phyloP scores from a whole-genome alignment of 2,329 filamentous ascomycete species.

The Boeremia exigua region DNA sequence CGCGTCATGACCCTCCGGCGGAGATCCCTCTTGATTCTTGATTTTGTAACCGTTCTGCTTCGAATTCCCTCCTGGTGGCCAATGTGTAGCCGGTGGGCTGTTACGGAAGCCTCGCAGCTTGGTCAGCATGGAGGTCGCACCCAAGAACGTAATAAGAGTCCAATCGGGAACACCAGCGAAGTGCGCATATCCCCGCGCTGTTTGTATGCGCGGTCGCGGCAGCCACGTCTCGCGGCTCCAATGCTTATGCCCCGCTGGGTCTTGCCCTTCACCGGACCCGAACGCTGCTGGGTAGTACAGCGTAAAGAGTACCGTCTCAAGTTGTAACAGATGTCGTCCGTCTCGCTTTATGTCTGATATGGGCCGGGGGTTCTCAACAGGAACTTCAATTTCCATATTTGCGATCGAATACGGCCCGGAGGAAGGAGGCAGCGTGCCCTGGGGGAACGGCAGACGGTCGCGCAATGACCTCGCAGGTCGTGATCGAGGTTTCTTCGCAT shows the following conservation, averaged over 20 bases:
- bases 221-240: constrained; percentile 67
- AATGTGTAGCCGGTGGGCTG: constrained; percentile 61
- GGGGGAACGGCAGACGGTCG: constrained; percentile 55
- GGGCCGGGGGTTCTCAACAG: constrained; percentile 53
- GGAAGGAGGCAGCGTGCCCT: constrained; percentile 56
- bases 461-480: constrained; percentile 56
- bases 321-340: constrained; percentile 55
- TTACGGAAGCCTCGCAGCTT: constrained; percentile 70
- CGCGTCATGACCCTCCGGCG: constrained; percentile 39
- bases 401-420: constrained; percentile 59
- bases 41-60: constrained; percentile 48
- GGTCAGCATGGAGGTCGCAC: constrained; percentile 66
- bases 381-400: constrained; percentile 62
- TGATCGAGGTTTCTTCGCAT: constrained; percentile 56
- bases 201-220: constrained; percentile 61
- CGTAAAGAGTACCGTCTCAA: constrained; percentile 68
- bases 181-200: constrained; percentile 67
- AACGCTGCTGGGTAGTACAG: constrained; percentile 69
- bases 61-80: constrained; percentile 55
- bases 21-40: constrained; percentile 51
- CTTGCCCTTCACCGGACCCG: constrained; percentile 47
- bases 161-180: constrained; percentile 60
- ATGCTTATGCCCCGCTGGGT: constrained; percentile 50
- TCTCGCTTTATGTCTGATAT: constrained; percentile 60
- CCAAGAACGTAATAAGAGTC: constrained; percentile 60